phyloP scores from a whole-genome alignment of 2,329 filamentous ascomycete species.

The Ascochyta fabae region DNA sequence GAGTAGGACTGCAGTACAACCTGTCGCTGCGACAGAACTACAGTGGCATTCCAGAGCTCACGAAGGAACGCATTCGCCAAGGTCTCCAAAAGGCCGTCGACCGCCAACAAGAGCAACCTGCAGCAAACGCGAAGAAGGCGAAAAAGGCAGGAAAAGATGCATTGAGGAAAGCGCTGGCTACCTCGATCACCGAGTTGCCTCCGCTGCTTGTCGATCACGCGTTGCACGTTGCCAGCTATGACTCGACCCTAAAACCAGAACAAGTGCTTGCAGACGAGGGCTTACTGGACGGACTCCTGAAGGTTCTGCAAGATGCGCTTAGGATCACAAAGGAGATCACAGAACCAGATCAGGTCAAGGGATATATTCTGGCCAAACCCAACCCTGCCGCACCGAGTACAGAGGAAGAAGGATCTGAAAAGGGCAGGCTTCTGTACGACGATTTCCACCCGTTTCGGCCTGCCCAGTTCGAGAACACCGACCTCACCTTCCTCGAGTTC shows the following conservation, averaged over 20 bases:
- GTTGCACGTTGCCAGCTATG: slow-evolving; percentile 72
- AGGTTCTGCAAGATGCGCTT: slow-evolving; percentile 72
- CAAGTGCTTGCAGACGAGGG: slow-evolving; percentile 72
- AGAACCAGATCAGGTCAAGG: slow-evolving; percentile 68
- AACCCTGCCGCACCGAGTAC: slow-evolving; percentile 45
- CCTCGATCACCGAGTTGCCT: slow-evolving; percentile 86
- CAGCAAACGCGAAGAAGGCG: slow-evolving; percentile 67
- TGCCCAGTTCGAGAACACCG: slow-evolving; percentile 74
- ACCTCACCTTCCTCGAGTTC: slow-evolving; percentile 74
- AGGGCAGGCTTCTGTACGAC: slow-evolving; percentile 72
- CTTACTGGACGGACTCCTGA: slow-evolving; percentile 70
- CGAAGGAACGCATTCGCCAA: slow-evolving; percentile 71
- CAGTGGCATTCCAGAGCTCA: slow-evolving; percentile 74
- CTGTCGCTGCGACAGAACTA: slow-evolving; percentile 86
- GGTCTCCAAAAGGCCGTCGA: slow-evolving; percentile 72
- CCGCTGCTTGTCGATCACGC: slow-evolving; percentile 88
- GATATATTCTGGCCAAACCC: slow-evolving; percentile 84
- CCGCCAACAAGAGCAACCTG: slow-evolving; percentile 60
- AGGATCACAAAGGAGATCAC: slow-evolving; percentile 73
- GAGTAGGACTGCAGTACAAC: slow-evolving; percentile 78
- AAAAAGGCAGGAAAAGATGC: slow-evolving; percentile 76
- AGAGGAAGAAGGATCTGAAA: slow-evolving; percentile 52
- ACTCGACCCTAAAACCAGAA: slow-evolving; percentile 70
- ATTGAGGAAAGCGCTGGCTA: slow-evolving; percentile 78
- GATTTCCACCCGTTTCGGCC: slow-evolving; percentile 96